Conservation (phyloP, 2,329 filamentous ascomycete species). For the Aureobasidium sp. region DNA sequence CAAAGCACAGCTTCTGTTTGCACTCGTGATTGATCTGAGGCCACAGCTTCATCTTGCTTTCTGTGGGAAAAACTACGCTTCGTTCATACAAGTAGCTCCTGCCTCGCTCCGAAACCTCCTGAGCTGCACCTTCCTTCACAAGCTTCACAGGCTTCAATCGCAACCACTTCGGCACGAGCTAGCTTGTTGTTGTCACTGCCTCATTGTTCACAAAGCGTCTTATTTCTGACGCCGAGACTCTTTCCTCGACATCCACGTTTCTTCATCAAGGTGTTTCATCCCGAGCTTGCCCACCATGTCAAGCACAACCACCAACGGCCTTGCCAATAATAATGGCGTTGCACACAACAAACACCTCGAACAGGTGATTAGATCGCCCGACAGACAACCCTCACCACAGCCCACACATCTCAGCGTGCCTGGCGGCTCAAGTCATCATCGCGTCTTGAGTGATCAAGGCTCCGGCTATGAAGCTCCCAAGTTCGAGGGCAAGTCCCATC, state of each 20-base stretch:
- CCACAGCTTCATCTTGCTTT: neutral
- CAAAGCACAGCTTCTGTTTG: neutral
- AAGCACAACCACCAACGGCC: neutral
- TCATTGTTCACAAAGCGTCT: neutral
- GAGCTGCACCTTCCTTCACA: neutral
- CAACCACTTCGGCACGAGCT: neutral
- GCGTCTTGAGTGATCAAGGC: slow-evolving; percentile 77
- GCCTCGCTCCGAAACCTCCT: neutral
- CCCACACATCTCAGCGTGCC: slow-evolving; percentile 77
- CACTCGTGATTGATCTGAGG: slow-evolving; percentile 3
- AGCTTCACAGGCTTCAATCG: neutral
- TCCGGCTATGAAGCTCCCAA: slow-evolving; percentile 92
- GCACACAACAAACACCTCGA: slow-evolving; percentile 52
- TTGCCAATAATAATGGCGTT: slow-evolving; percentile 3
- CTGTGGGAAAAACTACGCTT: slow-evolving; percentile 4
- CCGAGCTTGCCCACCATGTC: slow-evolving; percentile 3
- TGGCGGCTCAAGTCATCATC: slow-evolving; percentile 51
- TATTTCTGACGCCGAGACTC: neutral
- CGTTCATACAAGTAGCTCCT: neutral
- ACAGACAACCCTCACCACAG: slow-evolving; percentile 74
- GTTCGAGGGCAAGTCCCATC: slow-evolving; percentile 84
- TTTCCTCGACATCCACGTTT: slow-evolving; percentile 1
- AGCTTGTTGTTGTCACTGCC: neutral
- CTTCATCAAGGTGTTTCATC: slow-evolving; percentile 8
- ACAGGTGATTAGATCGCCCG: slow-evolving; percentile 44